These are phyloP conservation scores for Coemansia sp. DNA, from an alignment of 192 early-diverging fungal species.

Conservation along the genomic window DNA sequence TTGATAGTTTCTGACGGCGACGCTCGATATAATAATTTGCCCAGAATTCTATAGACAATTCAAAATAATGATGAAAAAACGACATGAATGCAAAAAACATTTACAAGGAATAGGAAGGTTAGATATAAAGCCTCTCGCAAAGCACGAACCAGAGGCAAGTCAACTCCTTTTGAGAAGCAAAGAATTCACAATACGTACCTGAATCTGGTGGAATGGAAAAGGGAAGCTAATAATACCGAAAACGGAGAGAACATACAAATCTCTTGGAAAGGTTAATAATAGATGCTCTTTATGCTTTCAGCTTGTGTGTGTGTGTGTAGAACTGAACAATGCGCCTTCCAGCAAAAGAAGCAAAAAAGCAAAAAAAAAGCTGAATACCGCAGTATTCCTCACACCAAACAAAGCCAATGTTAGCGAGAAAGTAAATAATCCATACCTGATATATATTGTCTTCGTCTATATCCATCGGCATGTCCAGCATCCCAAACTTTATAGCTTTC, in stretches of 20 bases:
- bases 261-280: slow-evolving; percentile 2
- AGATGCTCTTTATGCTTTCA: slow-evolving; percentile 4
- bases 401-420: slow-evolving; percentile 18
- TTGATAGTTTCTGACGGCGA: slow-evolving; percentile 21
- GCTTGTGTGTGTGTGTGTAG: background rate
- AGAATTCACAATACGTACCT: slow-evolving; percentile 20
- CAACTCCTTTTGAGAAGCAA: no score
- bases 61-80: background rate
- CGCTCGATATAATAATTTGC: slow-evolving; percentile 21
- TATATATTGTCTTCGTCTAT: slow-evolving; percentile 1
- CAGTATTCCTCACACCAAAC: slow-evolving; percentile 7
- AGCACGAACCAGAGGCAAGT: background rate
- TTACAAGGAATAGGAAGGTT: background rate
- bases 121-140: background rate
- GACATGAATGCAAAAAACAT: background rate
- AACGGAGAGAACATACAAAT: background rate
- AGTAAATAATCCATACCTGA: slow-evolving; percentile 14
- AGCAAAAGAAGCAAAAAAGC: background rate
- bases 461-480: slow-evolving; percentile 23
- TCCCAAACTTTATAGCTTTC: slow-evolving; percentile 24
- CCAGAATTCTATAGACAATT: slow-evolving; percentile 25
- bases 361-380: background rate
- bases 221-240: slow-evolving; percentile 20
- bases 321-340: slow-evolving; percentile 1
- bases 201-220: slow-evolving; percentile 30